Percentiles rank a stretch among this genome's conserved stretches.
These are phyloP conservation scores for Gryganskiella cystojenkinii DNA, from an alignment of 192 early-diverging fungal genomes.

Conservation along the genomic window DNA sequence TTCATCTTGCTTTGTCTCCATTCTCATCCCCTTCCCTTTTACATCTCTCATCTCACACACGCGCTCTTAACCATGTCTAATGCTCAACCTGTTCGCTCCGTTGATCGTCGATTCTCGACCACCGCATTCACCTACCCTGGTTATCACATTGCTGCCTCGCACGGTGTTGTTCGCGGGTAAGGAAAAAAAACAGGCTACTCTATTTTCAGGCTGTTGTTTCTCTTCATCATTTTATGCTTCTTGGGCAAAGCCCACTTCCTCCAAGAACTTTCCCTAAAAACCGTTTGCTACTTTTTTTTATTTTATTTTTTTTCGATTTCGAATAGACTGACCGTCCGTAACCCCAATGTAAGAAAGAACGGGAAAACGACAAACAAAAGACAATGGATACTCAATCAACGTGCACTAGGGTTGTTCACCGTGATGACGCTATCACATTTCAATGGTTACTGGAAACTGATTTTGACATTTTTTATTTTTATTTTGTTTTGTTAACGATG, in stretches of 20 bases:
- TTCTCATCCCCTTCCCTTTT: not conserved
- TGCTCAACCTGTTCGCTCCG: conserved; percentile 9
- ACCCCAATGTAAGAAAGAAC: conserved; percentile 9
- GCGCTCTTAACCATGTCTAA: not conserved
- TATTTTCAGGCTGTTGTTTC: not conserved
- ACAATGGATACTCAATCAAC: too few species aligned
- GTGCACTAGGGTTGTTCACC: too few species aligned
- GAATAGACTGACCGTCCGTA: conserved; percentile 10
- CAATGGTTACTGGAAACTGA: too few species aligned
- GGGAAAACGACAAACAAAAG: not conserved
- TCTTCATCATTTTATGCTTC: not conserved
- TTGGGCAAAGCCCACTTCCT: too few species aligned
- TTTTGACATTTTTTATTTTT: too few species aligned
- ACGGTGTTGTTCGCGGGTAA: conserved; percentile 28
- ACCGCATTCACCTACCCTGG: conserved; percentile 15
- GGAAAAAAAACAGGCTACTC: not conserved
- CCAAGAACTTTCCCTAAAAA: too few species aligned
- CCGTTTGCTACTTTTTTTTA: not conserved
- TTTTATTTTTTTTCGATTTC: not conserved
- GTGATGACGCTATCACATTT: too few species aligned
- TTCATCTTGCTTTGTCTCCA: not conserved
- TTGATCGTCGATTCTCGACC: conserved; percentile 27
- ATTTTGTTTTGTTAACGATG: too few species aligned
- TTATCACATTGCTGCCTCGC: conserved; percentile 16
- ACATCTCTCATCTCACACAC: not conserved